Conservation (phyloP, 1,284 basidiomycete species). For the Malassezia yamatoensis region DNA sequence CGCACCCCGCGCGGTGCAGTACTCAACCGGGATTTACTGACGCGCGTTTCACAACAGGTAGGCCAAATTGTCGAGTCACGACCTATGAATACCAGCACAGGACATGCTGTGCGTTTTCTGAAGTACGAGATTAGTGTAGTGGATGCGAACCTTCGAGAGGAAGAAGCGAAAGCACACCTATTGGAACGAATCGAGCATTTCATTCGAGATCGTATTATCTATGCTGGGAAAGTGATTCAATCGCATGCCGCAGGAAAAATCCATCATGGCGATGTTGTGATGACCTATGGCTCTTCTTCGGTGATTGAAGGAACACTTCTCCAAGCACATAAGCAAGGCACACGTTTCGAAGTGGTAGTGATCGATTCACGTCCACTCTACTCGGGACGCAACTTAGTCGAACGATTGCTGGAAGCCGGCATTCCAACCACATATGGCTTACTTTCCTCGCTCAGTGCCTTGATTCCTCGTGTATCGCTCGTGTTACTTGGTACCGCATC, state of each 20-base stretch:
- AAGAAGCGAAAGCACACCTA: constrained; percentile 83
- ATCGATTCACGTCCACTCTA: constrained; percentile 88
- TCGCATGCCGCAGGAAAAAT: constrained; percentile 77
- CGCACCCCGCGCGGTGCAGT: constrained; percentile 39
- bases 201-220: constrained; percentile 81
- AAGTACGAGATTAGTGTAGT: constrained; percentile 90
- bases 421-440: constrained; percentile 86
- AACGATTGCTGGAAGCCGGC: constrained; percentile 60
- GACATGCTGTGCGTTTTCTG: constrained; percentile 83
- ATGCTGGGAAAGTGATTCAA: constrained; percentile 87
- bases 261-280: constrained; percentile 78
- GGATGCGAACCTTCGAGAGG: constrained; percentile 81
- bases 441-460: constrained; percentile 72
- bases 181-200: constrained; percentile 83
- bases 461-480: constrained; percentile 67
- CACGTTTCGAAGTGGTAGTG: constrained; percentile 77
- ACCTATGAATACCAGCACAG: constrained; percentile 89
- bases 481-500: constrained; percentile 88
- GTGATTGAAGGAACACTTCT: constrained; percentile 84
- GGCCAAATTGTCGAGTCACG: constrained; percentile 73
- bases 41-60: constrained; percentile 59
- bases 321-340: constrained; percentile 55
- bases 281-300: constrained; percentile 89
- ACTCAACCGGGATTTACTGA: constrained; percentile 40
- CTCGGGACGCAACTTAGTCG: constrained; percentile 67